Percentiles rank a stretch among this genome's conserved stretches.
Evolutionary conservation across 202 grass and related monocot species (phyloP).

Genomic region (Carex arenaria): DNA sequence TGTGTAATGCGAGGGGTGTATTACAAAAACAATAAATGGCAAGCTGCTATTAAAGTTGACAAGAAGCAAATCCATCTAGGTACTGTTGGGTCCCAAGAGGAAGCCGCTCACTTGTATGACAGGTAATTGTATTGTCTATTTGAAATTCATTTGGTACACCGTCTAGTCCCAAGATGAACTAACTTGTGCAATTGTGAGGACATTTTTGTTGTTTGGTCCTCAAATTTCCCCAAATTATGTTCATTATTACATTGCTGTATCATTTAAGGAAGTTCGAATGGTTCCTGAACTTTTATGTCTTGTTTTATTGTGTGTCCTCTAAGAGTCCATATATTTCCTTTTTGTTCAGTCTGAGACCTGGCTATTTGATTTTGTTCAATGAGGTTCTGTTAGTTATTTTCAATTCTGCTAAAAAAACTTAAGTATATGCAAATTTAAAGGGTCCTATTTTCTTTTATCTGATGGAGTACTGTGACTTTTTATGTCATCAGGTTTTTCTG

Average conservation of each 20-base stretch:
- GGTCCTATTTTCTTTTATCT: neutral
- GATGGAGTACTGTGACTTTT: too few relatives aligned
- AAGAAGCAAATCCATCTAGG: slow-evolving; percentile 99
- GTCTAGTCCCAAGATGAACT: neutral
- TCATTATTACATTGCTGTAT: slow-evolving; percentile 6
- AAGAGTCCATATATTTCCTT: neutral
- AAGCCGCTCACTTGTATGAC: slow-evolving; percentile 93
- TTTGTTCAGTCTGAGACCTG: neutral
- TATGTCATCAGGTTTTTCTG: too few relatives aligned
- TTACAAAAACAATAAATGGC: slow-evolving; percentile 99
- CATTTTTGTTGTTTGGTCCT: neutral
- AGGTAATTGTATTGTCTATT: slow-evolving; percentile 43
- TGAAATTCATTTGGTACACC: neutral
- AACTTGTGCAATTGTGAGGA: neutral
- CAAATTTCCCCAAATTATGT: neutral
- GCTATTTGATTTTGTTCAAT: neutral
- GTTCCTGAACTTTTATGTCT: neutral
- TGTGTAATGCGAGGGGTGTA: slow-evolving; percentile 96
- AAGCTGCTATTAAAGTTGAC: slow-evolving; percentile 99
- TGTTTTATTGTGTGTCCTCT: neutral
- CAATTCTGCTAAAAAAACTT: neutral
- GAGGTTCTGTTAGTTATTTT: neutral
- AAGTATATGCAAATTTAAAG: neutral
- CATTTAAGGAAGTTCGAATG: neutral
- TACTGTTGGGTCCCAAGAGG: slow-evolving; percentile 91